phyloP scores from a whole-genome alignment of 345 rosid species.

The Kernera saxatilis region DNA sequence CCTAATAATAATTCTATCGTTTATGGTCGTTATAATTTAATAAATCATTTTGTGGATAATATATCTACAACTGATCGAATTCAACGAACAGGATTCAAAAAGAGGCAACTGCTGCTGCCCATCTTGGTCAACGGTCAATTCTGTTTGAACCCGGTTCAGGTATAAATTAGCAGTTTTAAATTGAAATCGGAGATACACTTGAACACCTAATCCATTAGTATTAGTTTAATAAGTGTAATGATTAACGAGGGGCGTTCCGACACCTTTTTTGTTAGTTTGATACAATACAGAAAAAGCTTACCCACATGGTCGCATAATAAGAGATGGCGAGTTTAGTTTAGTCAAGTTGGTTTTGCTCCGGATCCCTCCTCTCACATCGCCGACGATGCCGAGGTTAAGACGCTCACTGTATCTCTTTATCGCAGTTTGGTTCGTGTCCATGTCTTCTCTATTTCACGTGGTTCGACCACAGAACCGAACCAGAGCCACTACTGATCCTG shows the following conservation, averaged over 20 bases:
- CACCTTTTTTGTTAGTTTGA: neutral
- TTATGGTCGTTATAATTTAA: conserved; percentile 1
- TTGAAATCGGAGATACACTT: neutral
- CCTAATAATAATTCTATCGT: neutral
- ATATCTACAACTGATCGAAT: neutral
- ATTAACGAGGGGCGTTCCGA: neutral
- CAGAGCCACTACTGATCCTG: conserved; percentile 29
- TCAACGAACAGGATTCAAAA: conserved; percentile 1
- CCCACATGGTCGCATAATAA: conserved; percentile 2
- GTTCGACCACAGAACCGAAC: conserved; percentile 29
- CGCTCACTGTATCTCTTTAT: neutral
- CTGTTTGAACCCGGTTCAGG: neutral
- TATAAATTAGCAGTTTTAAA: neutral
- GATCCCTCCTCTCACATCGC: neutral
- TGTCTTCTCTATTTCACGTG: neutral
- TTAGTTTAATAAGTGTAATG: neutral
- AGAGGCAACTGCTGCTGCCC: neutral
- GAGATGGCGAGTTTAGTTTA: neutral
- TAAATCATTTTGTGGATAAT: neutral
- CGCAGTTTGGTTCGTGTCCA: neutral
- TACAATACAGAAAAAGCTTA: neutral
- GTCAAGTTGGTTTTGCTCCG: neutral
- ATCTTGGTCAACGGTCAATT: neutral
- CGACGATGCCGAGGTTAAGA: conserved; percentile 10
- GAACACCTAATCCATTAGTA: too few species aligned